phyloP scores from a whole-genome alignment of 2,329 filamentous ascomycete species.

The Arthrobotrys megalospora region DNA sequence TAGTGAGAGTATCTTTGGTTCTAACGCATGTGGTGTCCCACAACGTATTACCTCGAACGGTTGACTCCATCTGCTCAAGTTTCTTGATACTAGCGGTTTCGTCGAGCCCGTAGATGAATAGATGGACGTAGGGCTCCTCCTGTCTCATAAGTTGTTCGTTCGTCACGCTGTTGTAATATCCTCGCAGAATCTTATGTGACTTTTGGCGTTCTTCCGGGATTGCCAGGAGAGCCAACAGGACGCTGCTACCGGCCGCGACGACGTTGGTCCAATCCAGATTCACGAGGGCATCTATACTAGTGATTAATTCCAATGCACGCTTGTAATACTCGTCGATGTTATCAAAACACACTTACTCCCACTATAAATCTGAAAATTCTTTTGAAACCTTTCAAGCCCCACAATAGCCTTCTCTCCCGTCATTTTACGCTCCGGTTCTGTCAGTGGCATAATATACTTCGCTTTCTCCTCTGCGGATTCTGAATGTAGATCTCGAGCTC shows the following conservation, averaged over 20 bases:
- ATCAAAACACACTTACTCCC: conserved; percentile 72
- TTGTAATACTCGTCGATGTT: background rate
- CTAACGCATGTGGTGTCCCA: conserved; percentile 74
- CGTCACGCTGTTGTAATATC: conserved; percentile 80
- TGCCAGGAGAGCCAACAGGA: conserved; percentile 82
- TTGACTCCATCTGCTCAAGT: conserved; percentile 83
- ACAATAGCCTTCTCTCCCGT: conserved; percentile 79
- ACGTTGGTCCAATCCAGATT: conserved; percentile 81
- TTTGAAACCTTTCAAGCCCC: conserved; percentile 78
- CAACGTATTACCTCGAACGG: conserved; percentile 81
- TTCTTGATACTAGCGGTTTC: conserved; percentile 86
- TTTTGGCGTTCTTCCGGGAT: conserved; percentile 74
- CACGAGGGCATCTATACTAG: conserved; percentile 20
- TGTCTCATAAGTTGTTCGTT: background rate
- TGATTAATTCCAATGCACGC: conserved; percentile 9
- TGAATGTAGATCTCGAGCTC: conserved; percentile 73
- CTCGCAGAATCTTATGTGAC: conserved; percentile 75
- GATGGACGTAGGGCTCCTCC: conserved; percentile 71
- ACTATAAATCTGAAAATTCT: conserved; percentile 85
- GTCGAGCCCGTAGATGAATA: conserved; percentile 82
- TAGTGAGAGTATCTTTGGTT: conserved; percentile 91
- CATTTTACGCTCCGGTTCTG: conserved; percentile 74
- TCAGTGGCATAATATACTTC: conserved; percentile 78
- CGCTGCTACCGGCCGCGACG: conserved; percentile 84
- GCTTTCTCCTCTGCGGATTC: conserved; percentile 76